These are phyloP conservation scores for Echinochloa phyllopogon DNA, from an alignment of 176 grass and related monocot genomes.

Conservation along the genomic window DNA sequence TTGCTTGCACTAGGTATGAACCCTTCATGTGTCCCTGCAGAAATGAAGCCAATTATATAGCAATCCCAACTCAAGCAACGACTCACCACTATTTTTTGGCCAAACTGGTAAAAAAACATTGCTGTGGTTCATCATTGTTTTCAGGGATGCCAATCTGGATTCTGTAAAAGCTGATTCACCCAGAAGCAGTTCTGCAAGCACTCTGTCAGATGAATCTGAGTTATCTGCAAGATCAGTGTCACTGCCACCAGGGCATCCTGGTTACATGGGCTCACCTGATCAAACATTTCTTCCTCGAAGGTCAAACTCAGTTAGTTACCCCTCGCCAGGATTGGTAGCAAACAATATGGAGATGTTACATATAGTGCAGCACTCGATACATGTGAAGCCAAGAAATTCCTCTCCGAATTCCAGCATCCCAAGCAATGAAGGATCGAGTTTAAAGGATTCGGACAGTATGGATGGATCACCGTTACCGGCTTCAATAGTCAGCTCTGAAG, in stretches of 20 bases:
- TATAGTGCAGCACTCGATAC: neutral
- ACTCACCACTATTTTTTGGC: neutral
- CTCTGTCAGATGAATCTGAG: constrained; percentile 39
- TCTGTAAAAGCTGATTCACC: constrained; percentile 39
- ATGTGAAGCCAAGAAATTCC: constrained; percentile 22
- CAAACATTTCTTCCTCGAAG: constrained; percentile 17
- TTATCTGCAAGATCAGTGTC: constrained; percentile 45
- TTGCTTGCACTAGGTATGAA: constrained; percentile 68
- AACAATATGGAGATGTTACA: constrained; percentile 23
- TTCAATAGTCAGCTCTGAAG: constrained; percentile 31
- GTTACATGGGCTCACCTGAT: constrained; percentile 21
- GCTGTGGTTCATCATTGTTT: constrained; percentile 7
- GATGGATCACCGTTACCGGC: constrained; percentile 33
- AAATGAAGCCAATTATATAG: constrained; percentile 7
- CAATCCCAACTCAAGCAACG: constrained; percentile 11
- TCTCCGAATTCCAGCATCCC: constrained; percentile 40
- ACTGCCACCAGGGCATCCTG: constrained; percentile 44
- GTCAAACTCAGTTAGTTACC: constrained; percentile 49
- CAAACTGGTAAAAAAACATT: constrained; percentile 4
- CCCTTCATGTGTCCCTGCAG: neutral
- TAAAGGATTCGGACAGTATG: constrained; percentile 35
- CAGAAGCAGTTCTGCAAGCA: constrained; percentile 42
- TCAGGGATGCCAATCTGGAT: constrained; percentile 54
- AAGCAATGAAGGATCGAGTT: constrained; percentile 24
- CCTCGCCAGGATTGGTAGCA: neutral